Percentiles rank a stretch among this genome's conserved stretches.
Conservation (phyloP, 2,329 filamentous ascomycete species). For the Talaromyces sp. region DNA sequence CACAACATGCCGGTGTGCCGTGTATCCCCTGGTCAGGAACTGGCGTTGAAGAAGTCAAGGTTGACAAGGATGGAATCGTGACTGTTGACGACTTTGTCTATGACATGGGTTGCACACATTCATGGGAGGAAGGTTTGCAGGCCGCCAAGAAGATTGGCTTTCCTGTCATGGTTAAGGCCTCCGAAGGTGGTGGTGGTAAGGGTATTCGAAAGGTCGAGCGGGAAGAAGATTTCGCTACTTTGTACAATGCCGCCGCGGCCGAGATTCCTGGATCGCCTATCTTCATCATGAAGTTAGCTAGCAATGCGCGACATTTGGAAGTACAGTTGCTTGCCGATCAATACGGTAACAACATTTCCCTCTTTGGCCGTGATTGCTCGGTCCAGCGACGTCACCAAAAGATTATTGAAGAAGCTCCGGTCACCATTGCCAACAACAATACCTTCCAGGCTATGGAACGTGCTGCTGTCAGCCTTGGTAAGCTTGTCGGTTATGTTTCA, state of each 20-base stretch:
- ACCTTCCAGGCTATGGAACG: constrained; percentile 97
- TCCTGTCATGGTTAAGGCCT: constrained; percentile 99
- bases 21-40: constrained; percentile 99
- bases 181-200: constrained; percentile 97
- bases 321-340: constrained; percentile 97
- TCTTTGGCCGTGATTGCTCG: constrained; percentile 97
- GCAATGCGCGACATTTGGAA: constrained; percentile 93
- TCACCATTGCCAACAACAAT: constrained; percentile 83
- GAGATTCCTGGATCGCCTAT: constrained; percentile 98
- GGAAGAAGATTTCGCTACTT: constrained; percentile 76
- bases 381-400: constrained; percentile 98
- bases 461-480: constrained; percentile 88
- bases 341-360: constrained; percentile 99
- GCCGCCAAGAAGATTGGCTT: constrained; percentile 91
- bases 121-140: constrained; percentile 82
- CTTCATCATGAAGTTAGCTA: constrained; percentile 99
- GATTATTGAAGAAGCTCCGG: constrained; percentile 98
- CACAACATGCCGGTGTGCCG: constrained; percentile 91
- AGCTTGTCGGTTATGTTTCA: constrained; percentile 95
- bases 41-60: constrained; percentile 74
- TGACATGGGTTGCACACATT: constrained; percentile 83
- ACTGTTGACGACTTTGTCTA: constrained; percentile 86
- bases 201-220: constrained; percentile 92
- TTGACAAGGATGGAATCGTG: constrained; percentile 82
- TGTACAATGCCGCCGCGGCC: constrained; percentile 94